Base-by-base conservation (phyloP, 352 stramenopile genomes). In the Phytophthora macrochlamydospora region DNA sequence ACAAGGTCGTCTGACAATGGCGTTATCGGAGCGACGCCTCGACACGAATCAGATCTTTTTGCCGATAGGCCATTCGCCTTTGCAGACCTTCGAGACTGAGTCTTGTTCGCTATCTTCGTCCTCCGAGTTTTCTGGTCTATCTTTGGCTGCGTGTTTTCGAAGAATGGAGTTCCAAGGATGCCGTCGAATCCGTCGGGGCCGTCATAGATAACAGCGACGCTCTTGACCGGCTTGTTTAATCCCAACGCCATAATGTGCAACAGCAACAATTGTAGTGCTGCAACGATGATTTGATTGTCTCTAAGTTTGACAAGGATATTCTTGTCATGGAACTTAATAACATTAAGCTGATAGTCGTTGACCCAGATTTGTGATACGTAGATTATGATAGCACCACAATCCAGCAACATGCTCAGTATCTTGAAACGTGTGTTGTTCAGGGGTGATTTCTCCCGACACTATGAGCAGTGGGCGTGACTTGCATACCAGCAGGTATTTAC, bases 31-130 rank as follows among this genome's bases (percentile, higher is more conserved):
- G 51, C 40, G 40, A 14, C 40, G n/a, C 37, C 40, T 58, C 58
- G 29, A 65, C 48, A 65, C 30, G 58, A 65, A 58, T 54, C 49
- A 58, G n/a, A 49, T 48, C 29, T 48, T 54, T 45, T 65, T 2
- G 49, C 24, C 12, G 49, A 40, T 3, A 38, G 18, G 40, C 31
- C 38, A 9, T 13, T 35, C 56, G 31, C 6, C 18, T 49, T 12
- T 48, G 46, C 58, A 51, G 30, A 29, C 35, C 38, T 65, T 58
- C 58, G 6, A 49, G 14, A 24, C 18, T 24, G 30, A 40, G 40
- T 49, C 46, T 33, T 50, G 57, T 12, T 32, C 42, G 59, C 42
- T 29, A 51, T 31, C 24, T 46, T 11, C 13, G 14, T 32, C 42
- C 56, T 63, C 28, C 44, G 33, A 55, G 4, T 7, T 42, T 56